Evolutionary conservation across 116 monocot genomes (phyloP), one percentile per base, ranked within the genome.

Genomic region (Posidonia oceanica): DNA sequence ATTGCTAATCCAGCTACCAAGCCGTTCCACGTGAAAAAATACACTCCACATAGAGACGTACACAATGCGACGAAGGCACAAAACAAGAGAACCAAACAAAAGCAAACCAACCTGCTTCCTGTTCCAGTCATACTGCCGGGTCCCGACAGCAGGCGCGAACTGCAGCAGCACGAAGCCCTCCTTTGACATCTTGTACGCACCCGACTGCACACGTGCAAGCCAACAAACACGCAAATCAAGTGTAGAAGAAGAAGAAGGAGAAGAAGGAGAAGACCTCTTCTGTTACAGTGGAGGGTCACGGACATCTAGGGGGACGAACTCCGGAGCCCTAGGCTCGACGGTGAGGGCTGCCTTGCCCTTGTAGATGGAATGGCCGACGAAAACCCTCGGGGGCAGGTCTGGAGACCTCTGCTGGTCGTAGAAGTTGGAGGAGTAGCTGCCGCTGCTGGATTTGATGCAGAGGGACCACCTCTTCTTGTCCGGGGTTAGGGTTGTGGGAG

Each of bases 321-420:
- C 91, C 15, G 96, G 96, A 12, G 89, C 65, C 67, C 73, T 83
- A 0, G 91, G 96, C 71, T 85, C 84, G 5, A 91, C 63, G 18
- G 88, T 78, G 40, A 96, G 87, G 15, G 91, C 96, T 0, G 88
- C 96, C 83, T 96, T 91, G 22, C 96, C 96, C 58, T 96, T 96
- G 76, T 96, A 96, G 44, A 96, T 96, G 42, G 91, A 81, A 66
- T 96, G 78, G 12, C 87, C 86, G 0, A 83, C 83, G 70, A 81
- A 96, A 75, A 96, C 87, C 74, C 79, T 86, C 44, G 84, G 53
- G 14, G 78, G 22, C 66, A 64, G 89, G 61, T 40, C 65, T 8
- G 44, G 17, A 5, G n/a, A 2, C 40, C 40, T 65, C 41, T 44
- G 65, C 65, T 65, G 65, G 17, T 65, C 65, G 65, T 65, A 20